Percentiles rank a stretch among this genome's conserved stretches.
phyloP scores from a whole-genome alignment of 495 filamentous ascomycete species.

The Thermochaetoides thermophila region DNA sequence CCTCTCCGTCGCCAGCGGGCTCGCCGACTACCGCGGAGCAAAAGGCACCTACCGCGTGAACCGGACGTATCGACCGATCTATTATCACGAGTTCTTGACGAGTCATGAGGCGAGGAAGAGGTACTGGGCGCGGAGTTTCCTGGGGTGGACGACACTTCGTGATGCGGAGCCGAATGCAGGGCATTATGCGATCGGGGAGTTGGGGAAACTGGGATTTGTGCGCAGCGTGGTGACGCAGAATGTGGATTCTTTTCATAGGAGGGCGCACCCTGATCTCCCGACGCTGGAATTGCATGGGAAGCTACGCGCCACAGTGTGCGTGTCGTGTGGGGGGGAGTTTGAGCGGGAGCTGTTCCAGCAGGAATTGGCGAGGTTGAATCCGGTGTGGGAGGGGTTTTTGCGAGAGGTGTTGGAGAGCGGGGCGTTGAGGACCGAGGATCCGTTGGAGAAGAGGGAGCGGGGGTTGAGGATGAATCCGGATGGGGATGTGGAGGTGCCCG shows the following conservation, averaged over 20 bases:
- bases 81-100: slow-evolving; percentile 72
- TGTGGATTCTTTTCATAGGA: slow-evolving; percentile 82
- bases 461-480: slow-evolving; percentile 82
- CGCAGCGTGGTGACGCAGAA: slow-evolving; percentile 83
- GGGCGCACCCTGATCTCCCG: slow-evolving; percentile 55
- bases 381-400: slow-evolving; percentile 70
- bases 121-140: slow-evolving; percentile 91
- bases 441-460: slow-evolving; percentile 46
- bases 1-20: slow-evolving; percentile 80
- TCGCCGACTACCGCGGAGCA: slow-evolving; percentile 82
- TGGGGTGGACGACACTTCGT: slow-evolving; percentile 74
- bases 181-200: slow-evolving; percentile 57
- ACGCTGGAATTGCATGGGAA: slow-evolving; percentile 88
- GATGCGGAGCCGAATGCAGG: slow-evolving; percentile 66
- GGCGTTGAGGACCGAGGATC: slow-evolving; percentile 63
- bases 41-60: slow-evolving; percentile 89
- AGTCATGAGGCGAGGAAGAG: slow-evolving; percentile 80
- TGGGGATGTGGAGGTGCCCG: slow-evolving; percentile 85
- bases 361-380: slow-evolving; percentile 65
- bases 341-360: slow-evolving; percentile 59
- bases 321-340: slow-evolving; percentile 55
- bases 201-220: slow-evolving; percentile 58
- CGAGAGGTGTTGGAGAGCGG: slow-evolving; percentile 52
- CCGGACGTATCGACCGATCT: slow-evolving; percentile 78
- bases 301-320: slow-evolving; percentile 64